phyloP scores from a whole-genome alignment of 805 yeast species.

The Metschnikowia aberdeeniae region DNA sequence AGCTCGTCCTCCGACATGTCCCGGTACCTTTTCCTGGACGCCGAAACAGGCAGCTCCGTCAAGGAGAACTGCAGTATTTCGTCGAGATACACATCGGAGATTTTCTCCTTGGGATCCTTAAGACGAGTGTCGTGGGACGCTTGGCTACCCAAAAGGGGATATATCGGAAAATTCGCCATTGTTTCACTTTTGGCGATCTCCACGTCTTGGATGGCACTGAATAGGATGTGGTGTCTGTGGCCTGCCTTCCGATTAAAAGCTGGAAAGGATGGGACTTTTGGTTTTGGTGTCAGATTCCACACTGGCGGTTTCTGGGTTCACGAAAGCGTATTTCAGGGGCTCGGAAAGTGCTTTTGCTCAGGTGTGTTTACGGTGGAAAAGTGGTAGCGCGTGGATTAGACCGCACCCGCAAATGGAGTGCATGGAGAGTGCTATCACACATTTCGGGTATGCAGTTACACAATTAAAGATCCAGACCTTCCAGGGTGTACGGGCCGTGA shows the following conservation, averaged over 20 bases:
- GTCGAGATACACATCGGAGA: conserved; percentile 31
- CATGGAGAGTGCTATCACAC: not conserved
- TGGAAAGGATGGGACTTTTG: too few species aligned
- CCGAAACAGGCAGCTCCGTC: conserved; percentile 8
- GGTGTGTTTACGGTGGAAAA: conserved; percentile 1
- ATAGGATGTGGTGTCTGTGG: too few species aligned
- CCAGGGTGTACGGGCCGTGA: too few species aligned
- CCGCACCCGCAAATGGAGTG: conserved; percentile 4
- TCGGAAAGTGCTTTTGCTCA: not conserved
- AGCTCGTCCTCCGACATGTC: conserved; percentile 19
- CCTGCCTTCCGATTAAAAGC: too few species aligned
- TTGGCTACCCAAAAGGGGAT: conserved; percentile 28
- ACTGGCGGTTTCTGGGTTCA: too few species aligned
- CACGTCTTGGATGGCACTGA: not conserved
- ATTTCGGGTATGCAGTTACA: not conserved
- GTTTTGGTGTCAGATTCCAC: too few species aligned
- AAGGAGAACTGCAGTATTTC: conserved; percentile 25
- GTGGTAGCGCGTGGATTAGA: conserved; percentile 5
- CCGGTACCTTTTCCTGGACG: conserved; percentile 20
- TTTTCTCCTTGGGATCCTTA: conserved; percentile 27
- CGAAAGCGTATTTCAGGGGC: too few species aligned
- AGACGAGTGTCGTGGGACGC: conserved; percentile 32
- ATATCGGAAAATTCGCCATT: conserved; percentile 12
- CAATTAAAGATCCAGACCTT: too few species aligned
- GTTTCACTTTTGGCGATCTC: not conserved